Percentiles rank a stretch among this genome's conserved stretches.
These are phyloP conservation scores for Cucumis hystrix DNA, from an alignment of 306 rosid genomes.

Conservation along the genomic window DNA sequence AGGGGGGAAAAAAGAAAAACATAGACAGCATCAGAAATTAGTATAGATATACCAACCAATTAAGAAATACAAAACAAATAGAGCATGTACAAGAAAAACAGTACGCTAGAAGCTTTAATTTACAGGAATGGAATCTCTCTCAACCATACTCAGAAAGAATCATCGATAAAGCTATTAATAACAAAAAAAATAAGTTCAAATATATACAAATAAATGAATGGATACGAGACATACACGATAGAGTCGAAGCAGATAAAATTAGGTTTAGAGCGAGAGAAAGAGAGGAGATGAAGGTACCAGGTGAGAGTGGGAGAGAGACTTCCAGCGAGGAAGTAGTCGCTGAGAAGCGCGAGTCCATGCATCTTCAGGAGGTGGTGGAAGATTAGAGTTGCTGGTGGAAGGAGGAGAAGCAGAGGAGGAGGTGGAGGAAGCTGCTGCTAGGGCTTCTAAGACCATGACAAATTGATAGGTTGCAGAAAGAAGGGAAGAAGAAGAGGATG, in stretches of 20 bases:
- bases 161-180: neutral
- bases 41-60: neutral
- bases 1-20: neutral
- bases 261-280: neutral
- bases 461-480: neutral
- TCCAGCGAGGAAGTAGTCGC: constrained; percentile 34
- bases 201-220: neutral
- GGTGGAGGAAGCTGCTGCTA: neutral
- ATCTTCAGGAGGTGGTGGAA: constrained; percentile 28
- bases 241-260: neutral
- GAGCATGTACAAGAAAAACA: neutral
- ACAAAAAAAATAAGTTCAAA: neutral
- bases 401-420: constrained; percentile 7
- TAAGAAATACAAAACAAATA: neutral
- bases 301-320: constrained; percentile 22
- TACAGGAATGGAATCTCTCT: neutral
- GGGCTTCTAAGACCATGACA: constrained; percentile 10
- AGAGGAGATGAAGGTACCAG: constrained; percentile 15
- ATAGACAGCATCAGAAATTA: neutral
- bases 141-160: neutral
- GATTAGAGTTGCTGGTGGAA: constrained; percentile 9
- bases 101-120: neutral
- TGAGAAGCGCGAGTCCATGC: constrained; percentile 36
- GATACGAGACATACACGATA: neutral
- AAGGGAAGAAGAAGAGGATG: neutral